A percentile compares a stretch with the other conserved stretches of the same genome.
These are phyloP conservation scores for Basidioascus undulatus DNA, from an alignment of 768 basidiomycete genomes.

Conservation along the genomic window DNA sequence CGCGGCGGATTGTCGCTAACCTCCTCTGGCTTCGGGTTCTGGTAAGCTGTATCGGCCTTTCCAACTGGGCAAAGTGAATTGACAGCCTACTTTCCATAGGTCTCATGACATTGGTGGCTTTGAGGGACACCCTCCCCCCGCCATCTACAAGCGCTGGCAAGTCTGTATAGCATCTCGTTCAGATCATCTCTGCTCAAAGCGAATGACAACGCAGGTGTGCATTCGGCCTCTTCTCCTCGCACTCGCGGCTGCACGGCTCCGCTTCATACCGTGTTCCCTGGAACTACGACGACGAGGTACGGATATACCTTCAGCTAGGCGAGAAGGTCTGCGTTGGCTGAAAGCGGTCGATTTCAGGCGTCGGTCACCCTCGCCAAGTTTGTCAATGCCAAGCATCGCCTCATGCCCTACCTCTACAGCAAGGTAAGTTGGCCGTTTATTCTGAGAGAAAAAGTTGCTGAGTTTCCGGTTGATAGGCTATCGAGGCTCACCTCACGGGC, in stretches of 20 bases:
- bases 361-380: constrained; percentile 22
- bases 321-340: too few species aligned
- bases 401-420: constrained; percentile 43
- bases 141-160: constrained; percentile 53
- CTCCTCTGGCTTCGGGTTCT: constrained; percentile 42
- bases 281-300: constrained; percentile 38
- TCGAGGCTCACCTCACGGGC: constrained; percentile 16
- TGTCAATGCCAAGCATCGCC: constrained; percentile 36
- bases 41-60: too few species aligned
- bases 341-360: too few species aligned
- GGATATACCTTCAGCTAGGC: too few species aligned
- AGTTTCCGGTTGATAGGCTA: too few species aligned
- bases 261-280: constrained; percentile 53
- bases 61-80: too few species aligned
- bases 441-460: too few species aligned
- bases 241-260: constrained; percentile 48
- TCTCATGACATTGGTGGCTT: constrained; percentile 60
- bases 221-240: constrained; percentile 51
- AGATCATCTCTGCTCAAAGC: too few species aligned
- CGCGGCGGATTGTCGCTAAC: constrained; percentile 41
- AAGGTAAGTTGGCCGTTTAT: constrained; percentile 12
- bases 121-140: constrained; percentile 42
- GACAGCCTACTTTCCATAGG: too few species aligned
- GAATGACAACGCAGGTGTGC: too few species aligned
- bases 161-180: too few species aligned